phyloP scores from a whole-genome alignment of 139 green algal species.

The Eudorina sp. region DNA sequence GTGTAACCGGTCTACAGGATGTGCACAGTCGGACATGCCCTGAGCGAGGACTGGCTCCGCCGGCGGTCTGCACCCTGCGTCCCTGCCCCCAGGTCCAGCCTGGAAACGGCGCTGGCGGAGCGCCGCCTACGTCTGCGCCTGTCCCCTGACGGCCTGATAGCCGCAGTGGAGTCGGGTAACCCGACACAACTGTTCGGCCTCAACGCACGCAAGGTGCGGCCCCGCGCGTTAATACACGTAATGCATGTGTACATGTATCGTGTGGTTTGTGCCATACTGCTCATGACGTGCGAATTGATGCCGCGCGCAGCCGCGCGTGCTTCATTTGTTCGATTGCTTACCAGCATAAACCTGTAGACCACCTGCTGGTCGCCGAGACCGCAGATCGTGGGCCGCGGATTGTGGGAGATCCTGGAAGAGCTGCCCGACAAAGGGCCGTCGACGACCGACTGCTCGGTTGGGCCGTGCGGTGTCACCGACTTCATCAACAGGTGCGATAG shows the following conservation, averaged over 20 bases:
- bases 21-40: too few species aligned
- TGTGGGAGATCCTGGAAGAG: slow-evolving; percentile 26
- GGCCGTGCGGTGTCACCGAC: background rate
- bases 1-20: too few species aligned
- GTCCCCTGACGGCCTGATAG: background rate
- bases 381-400: background rate
- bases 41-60: too few species aligned
- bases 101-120: background rate
- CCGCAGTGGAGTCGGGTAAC: background rate
- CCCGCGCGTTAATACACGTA: too few species aligned
- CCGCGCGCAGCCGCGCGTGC: too few species aligned
- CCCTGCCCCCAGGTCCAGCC: slow-evolving; percentile 31
- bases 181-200: background rate
- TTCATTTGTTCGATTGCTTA: too few species aligned
- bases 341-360: too few species aligned
- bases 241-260: too few species aligned
- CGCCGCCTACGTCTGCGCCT: slow-evolving; percentile 21
- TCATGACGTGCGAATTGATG: too few species aligned
- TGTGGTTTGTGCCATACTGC: too few species aligned
- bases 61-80: too few species aligned
- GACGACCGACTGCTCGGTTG: background rate
- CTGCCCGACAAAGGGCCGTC: background rate
- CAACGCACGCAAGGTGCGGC: background rate
- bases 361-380: too few species aligned
- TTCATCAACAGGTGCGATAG: background rate